Evolutionary conservation across 129 eudicot genomes (phyloP), one percentile per base, ranked within the genome.

Genomic region (Sambucus nigra): DNA sequence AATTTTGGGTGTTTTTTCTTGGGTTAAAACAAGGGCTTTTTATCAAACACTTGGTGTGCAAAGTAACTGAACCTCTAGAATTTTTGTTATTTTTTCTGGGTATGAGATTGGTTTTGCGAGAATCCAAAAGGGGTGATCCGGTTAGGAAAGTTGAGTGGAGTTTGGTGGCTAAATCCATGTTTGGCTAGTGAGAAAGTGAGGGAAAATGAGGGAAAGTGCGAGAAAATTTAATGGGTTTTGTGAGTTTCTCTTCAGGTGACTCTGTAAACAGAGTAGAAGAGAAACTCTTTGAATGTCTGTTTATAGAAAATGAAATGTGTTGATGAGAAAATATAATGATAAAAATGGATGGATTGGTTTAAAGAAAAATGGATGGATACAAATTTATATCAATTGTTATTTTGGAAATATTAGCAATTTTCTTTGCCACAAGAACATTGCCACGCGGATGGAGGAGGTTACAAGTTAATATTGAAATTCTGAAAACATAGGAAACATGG

Each of bases 71-170:
- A 40, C 79, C 68, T 40, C 15, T 0, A 60, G 25, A 58, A 71
- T 24, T n/a, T n/a, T n/a, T n/a, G n/a, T n/a, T n/a, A n/a, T n/a
- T n/a, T n/a, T n/a, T n/a, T n/a, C 24, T 51, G 3, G 73, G 76
- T 26, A 80, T 77, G 47, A 69, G 68, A 66, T 25, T 53, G 67
- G 79, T 24, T 45, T 70, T 74, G 4, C 75, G 72, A 41, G 69
- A 33, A 46, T 76, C 75, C 40, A 67, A 55, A 2, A 63, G 57
- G 15, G 84, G 7, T 15, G 80, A 27, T 9, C 87, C 64, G 15
- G 85, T 47, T 46, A 87, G 68, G 35, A 83, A 80, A 14, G 80
- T 63, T 25, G 96, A 87, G 23, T 74, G 76, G 9, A 80, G 77
- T 60, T 87, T 83, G 7, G 83, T 49, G 6, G 94, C 64, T 25